Conservation (phyloP, 768 basidiomycete genomes). For the Boletus sp. region DNA sequence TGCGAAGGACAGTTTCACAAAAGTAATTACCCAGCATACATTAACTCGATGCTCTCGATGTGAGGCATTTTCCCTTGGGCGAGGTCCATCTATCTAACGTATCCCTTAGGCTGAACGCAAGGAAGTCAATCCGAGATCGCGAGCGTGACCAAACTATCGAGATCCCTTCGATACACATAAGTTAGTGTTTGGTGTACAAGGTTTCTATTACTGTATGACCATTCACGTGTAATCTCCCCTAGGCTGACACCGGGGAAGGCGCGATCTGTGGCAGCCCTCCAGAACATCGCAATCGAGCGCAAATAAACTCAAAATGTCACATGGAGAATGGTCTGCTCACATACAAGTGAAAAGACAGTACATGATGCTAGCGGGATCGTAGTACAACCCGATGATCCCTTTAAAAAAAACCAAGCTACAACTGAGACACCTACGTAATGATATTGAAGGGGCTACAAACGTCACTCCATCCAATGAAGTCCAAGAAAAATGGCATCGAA, state of each 20-base stretch:
- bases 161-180: constrained; percentile 3
- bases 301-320: background rate
- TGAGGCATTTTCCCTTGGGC: background rate
- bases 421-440: background rate
- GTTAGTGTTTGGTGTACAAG: background rate
- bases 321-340: background rate
- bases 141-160: constrained; percentile 6
- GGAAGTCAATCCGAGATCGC: constrained; percentile 12
- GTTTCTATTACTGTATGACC: background rate
- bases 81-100: background rate
- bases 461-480: constrained; percentile 5
- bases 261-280: background rate
- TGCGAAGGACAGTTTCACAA: background rate
- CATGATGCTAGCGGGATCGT: constrained; percentile 1
- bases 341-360: constrained; percentile 6
- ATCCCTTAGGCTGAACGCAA: constrained; percentile 12
- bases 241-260: background rate
- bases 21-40: background rate
- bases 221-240: background rate
- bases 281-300: background rate
- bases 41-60: constrained; percentile 11
- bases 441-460: constrained; percentile 11
- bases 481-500: background rate
- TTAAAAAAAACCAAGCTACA: constrained; percentile 10
- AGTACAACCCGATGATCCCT: constrained; percentile 7